Evolutionary conservation across 2,329 filamentous ascomycete species (phyloP).

Genomic region (Cadophora sp.): DNA sequence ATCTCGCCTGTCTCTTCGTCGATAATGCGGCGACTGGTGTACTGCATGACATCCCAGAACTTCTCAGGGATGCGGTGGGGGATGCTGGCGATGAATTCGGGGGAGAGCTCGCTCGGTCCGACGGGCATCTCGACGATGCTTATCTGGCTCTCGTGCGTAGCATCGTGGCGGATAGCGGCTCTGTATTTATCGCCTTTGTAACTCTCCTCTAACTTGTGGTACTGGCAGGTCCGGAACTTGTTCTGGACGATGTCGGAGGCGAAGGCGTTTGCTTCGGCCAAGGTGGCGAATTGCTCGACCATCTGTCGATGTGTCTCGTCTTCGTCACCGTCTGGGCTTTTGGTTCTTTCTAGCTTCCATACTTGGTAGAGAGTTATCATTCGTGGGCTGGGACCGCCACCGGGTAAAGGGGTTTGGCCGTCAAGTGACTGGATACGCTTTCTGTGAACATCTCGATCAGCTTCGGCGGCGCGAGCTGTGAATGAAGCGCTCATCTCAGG

Average conservation of each 20-base stretch:
- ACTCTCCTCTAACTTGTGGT: neutral
- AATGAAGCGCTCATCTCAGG: slow-evolving; percentile 8
- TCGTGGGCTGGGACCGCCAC: neutral
- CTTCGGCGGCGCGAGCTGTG: neutral
- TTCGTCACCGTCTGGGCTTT: neutral
- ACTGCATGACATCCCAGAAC: slow-evolving; percentile 11
- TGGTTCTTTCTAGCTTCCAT: neutral
- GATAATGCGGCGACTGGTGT: neutral
- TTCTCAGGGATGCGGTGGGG: neutral
- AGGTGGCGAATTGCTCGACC: neutral
- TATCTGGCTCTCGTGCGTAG: neutral
- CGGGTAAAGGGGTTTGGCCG: neutral
- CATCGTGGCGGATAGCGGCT: neutral
- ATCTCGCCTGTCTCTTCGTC: neutral
- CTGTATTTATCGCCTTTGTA: neutral
- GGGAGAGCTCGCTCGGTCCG: neutral
- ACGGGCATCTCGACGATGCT: neutral
- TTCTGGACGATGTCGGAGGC: slow-evolving; percentile 10
- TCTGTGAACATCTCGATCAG: neutral
- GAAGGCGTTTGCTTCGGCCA: slow-evolving; percentile 19
- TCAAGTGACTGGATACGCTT: neutral
- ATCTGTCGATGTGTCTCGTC: neutral
- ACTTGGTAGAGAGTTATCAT: slow-evolving; percentile 3
- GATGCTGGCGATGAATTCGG: neutral
- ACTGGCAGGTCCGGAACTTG: neutral